Percentiles rank a stretch among this genome's conserved stretches.
These are phyloP conservation scores for Coniochaeta sp. DNA, from an alignment of 2,329 filamentous ascomycete genomes.

Conservation along the genomic window DNA sequence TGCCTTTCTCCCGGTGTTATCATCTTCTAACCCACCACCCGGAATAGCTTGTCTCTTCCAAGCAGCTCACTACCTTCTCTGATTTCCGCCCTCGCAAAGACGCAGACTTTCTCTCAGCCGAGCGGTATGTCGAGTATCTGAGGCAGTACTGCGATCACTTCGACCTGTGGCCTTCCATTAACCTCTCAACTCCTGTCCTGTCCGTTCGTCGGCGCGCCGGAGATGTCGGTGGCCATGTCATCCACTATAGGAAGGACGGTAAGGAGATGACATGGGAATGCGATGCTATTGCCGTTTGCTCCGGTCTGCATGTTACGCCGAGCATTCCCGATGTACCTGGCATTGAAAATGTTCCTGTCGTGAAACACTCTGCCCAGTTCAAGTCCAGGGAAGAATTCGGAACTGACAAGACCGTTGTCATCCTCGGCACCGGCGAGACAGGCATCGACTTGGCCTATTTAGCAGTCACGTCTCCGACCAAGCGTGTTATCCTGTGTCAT, in stretches of 20 bases:
- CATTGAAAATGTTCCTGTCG: conserved; percentile 18
- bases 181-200: conserved; percentile 19
- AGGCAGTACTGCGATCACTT: conserved; percentile 25
- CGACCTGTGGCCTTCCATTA: conserved; percentile 22
- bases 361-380: conserved; percentile 26
- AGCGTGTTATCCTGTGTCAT: conserved; percentile 27
- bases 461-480: conserved; percentile 25
- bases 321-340: conserved; percentile 22
- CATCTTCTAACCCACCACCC: background rate
- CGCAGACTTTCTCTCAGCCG: conserved; percentile 26
- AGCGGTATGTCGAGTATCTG: conserved; percentile 25
- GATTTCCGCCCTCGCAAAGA: conserved; percentile 28
- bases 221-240: conserved; percentile 12
- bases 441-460: conserved; percentile 26
- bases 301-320: conserved; percentile 25
- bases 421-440: conserved; percentile 29
- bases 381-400: conserved; percentile 25
- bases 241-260: conserved; percentile 5
- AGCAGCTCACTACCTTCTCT: conserved; percentile 36
- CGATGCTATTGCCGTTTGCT: conserved; percentile 29
- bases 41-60: conserved; percentile 30
- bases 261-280: conserved; percentile 15
- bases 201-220: conserved; percentile 9
- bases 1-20: background rate
- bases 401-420: conserved; percentile 22